These are phyloP conservation scores for Eucalyptus marginata DNA, from an alignment of 345 rosid genomes.

Conservation along the genomic window DNA sequence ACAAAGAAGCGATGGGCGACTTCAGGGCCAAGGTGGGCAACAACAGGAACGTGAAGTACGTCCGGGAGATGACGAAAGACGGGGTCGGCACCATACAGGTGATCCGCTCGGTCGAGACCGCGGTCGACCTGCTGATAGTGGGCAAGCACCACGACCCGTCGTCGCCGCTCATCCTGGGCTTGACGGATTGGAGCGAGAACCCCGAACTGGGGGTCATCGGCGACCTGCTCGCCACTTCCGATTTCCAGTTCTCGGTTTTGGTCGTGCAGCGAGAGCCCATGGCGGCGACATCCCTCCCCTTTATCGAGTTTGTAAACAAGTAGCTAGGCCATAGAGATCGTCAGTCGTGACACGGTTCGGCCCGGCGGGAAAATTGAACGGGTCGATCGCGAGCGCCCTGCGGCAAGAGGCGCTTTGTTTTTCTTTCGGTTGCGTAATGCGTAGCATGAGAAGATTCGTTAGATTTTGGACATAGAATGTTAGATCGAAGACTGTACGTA, in stretches of 20 bases:
- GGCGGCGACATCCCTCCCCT: background rate
- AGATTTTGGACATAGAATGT: background rate
- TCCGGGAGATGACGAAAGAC: background rate
- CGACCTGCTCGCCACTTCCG: background rate
- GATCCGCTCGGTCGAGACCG: background rate
- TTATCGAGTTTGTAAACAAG: background rate
- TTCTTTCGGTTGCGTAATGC: background rate
- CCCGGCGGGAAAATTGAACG: background rate
- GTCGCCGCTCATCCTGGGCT: background rate
- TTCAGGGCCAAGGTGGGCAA: background rate
- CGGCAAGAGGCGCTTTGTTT: background rate
- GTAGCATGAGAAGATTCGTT: background rate
- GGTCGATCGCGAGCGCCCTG: background rate
- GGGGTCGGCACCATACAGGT: background rate
- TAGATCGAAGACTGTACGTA: background rate
- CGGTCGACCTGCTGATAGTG: slow-evolving; percentile 5
- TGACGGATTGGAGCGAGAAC: background rate
- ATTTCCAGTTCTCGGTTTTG: slow-evolving; percentile 1
- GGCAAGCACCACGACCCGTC: background rate
- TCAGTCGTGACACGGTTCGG: background rate
- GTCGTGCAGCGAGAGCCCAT: slow-evolving; percentile 6
- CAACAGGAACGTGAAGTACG: background rate
- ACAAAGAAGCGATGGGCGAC: slow-evolving; percentile 3
- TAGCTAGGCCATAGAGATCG: background rate
- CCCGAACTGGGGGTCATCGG: slow-evolving; percentile 9